These are phyloP conservation scores for Pythium scleroteichum DNA, from an alignment of 352 stramenopile species.

Conservation along the genomic window DNA sequence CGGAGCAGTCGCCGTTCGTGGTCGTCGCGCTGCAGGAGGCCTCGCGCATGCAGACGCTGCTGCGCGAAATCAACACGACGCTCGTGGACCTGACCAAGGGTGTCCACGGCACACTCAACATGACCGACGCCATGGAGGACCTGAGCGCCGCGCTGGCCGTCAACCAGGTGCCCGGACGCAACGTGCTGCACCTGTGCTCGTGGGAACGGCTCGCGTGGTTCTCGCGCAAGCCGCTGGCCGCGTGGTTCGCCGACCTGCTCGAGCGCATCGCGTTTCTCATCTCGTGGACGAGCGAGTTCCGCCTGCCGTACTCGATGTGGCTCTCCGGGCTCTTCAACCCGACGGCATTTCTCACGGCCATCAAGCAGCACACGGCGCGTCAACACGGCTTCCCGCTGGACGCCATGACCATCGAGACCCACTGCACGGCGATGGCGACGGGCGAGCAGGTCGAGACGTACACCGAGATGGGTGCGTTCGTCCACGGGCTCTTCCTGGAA, in stretches of 20 bases:
- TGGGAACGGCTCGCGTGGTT: conserved; percentile 85
- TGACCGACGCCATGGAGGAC: conserved; percentile 91
- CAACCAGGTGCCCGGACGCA: conserved; percentile 79
- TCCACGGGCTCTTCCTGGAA: conserved; percentile 95
- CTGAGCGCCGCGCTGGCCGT: conserved; percentile 60
- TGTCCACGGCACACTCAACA: conserved; percentile 84
- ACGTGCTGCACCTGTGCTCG: conserved; percentile 70
- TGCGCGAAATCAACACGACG: conserved; percentile 62
- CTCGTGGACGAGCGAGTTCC: conserved; percentile 70
- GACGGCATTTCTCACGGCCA: conserved; percentile 81
- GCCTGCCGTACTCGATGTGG: conserved; percentile 80
- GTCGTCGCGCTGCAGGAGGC: conserved; percentile 85
- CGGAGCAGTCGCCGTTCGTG: conserved; percentile 76
- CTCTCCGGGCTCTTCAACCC: conserved; percentile 83
- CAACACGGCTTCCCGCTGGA: conserved; percentile 87
- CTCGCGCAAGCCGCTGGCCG: conserved; percentile 74
- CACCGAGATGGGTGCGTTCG: conserved; percentile 87
- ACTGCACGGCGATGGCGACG: conserved; percentile 82
- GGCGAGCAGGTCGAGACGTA: conserved; percentile 67
- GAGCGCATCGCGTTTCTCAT: conserved; percentile 67
- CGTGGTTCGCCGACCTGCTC: conserved; percentile 84
- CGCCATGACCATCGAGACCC: conserved; percentile 94
- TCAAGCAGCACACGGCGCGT: conserved; percentile 87
- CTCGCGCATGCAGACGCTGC: conserved; percentile 66
- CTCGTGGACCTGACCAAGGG: conserved; percentile 74